Evolutionary conservation across 495 filamentous ascomycete species (phyloP), one percentile per base, ranked within the genome.

Genomic region (Xylaria palmicola): DNA sequence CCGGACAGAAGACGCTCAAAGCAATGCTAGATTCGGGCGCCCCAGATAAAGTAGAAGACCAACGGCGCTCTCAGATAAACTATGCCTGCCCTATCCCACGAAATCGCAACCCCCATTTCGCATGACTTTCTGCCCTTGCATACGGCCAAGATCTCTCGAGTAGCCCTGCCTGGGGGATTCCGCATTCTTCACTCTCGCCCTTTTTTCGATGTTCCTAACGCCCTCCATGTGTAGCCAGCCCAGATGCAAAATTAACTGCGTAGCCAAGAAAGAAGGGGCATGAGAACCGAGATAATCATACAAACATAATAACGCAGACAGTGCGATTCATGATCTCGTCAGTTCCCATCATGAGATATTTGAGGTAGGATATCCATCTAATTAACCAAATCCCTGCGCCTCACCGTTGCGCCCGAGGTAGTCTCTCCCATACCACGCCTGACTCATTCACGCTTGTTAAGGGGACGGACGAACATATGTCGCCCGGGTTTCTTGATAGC

Each of bases 281-380:
- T 36, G 39, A 13, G 20, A 57, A 20, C 12, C 4, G 24, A 36
- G 6, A 24, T 40, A 22, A 36, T 22, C 39, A 34, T 47, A 56
- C 39, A 44, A 39, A 56, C 37, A 39, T 47, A 26, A 47, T 24
- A 47, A 47, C 39, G 17, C 19, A 57, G 32, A 26, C 1, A 47
- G 29, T 36, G 36, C 19, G 54, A 12, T 47, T 57, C 54, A 32
- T 57, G 34, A 6, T 13, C 54, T 44, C 54, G 29, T 47, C 36
- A 45, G 34, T 36, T 39, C 30, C n/a, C n/a, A 47, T 24, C 32
- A 32, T 37, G 29, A 45, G 17, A 44, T 32, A 34, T 27, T 13
- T 27, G n/a, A n/a, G 19, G 24, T 27, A 29, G 27, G 40, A 36
- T 6, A 9, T 36, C 41, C 54, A 22, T 26, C 29, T 57, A 47